Conservation (phyloP, 345 rosid species). For the Nephelium lappaceum region DNA sequence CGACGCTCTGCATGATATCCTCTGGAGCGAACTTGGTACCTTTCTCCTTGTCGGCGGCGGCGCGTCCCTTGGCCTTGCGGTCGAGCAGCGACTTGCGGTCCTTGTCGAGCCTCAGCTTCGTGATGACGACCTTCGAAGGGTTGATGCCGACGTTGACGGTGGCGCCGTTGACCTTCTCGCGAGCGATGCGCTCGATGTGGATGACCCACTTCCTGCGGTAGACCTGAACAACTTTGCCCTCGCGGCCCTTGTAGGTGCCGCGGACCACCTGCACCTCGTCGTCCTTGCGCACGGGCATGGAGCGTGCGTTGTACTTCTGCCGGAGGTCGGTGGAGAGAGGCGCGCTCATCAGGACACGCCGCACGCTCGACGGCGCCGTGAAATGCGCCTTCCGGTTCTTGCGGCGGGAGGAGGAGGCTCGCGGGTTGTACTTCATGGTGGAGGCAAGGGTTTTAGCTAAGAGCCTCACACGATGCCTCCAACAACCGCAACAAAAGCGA, state of each 20-base stretch:
- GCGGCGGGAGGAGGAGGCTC: conserved; percentile 76
- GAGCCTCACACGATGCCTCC: neutral
- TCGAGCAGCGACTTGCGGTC: conserved; percentile 71
- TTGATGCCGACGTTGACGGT: conserved; percentile 77
- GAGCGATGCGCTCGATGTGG: conserved; percentile 76
- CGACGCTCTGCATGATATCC: conserved; percentile 81
- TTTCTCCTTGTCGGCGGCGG: conserved; percentile 80
- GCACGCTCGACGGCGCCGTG: conserved; percentile 68
- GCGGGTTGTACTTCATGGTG: conserved; percentile 75
- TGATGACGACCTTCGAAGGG: conserved; percentile 72
- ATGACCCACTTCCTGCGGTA: conserved; percentile 85
- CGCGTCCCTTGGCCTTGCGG: conserved; percentile 79
- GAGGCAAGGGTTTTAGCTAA: neutral
- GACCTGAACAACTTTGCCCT: conserved; percentile 76
- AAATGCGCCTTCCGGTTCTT: conserved; percentile 85
- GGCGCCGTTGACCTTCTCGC: conserved; percentile 81
- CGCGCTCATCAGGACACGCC: conserved; percentile 79
- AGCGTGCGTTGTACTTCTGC: conserved; percentile 75
- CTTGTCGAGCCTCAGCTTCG: conserved; percentile 77
- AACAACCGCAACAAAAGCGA: neutral
- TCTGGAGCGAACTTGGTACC: conserved; percentile 75
- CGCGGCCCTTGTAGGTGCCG: conserved; percentile 81
- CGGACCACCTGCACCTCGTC: conserved; percentile 85
- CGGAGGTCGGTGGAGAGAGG: conserved; percentile 70
- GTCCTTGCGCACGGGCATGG: conserved; percentile 82